Evolutionary conservation across 768 basidiomycete genomes (phyloP), one percentile per base, ranked within the genome.

Genomic region (Boletus edulis): DNA sequence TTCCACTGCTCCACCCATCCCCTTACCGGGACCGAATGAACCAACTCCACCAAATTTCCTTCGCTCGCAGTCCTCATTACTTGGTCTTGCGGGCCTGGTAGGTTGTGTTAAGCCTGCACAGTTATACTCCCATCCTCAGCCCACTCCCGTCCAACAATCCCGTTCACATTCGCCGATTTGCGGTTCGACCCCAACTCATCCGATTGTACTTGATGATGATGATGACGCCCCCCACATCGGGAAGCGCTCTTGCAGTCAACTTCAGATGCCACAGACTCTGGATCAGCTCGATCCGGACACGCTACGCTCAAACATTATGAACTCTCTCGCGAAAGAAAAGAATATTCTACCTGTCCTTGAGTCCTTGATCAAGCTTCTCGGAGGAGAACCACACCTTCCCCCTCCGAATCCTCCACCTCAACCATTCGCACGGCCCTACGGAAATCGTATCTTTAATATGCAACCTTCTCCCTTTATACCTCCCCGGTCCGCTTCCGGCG

Each of bases 51-150:
- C 80, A 9, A 83, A 89, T 66, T 87, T 89, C 53, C 72, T 91
- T 48, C 85, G 89, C 31, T 89, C 81, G 59, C 89, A 91, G 67
- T 76, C 83, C 34, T 84, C 85, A 1, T 73, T 91, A 3, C 76
- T 91, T 9, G 89, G 89, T 10, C 77, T 79, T 17, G 89, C 89
- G 12, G 89, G 89, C 35, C 71, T 87, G 40, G 82, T 91, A 18
- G 83, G 80, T 38, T 81, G 81, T 5, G 75, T 91, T 22, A 84
- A 83, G 50, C 83, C 87, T 24, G 73, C 81, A 27, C 62, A 50
- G 7, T 35, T 70, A 18, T 44, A 63, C 37, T 48, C 54, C 27
- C 57, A 57, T n/a, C 35, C 49, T 12, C 17, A 54, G 7, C 44
- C 43, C 18, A 39, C 46, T n/a, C 20, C 43, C 10, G 3, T 40